These are phyloP conservation scores for Stramenopiles sp. DNA, from an alignment of 352 stramenopile genomes.

Conservation along the genomic window DNA sequence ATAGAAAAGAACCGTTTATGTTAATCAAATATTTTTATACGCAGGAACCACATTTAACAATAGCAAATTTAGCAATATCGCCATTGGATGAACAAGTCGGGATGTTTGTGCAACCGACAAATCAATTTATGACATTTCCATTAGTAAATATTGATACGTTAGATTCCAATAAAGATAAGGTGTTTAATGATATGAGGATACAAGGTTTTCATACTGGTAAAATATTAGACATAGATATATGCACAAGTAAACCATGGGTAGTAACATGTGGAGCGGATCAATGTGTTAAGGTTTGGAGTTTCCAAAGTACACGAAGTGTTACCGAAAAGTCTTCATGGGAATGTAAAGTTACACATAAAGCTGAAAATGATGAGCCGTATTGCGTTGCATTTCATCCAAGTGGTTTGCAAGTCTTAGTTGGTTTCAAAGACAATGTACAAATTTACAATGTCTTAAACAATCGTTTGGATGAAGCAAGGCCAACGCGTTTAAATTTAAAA, in stretches of 20 bases:
- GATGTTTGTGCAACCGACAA: too few relatives aligned
- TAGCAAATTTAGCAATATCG: conserved; percentile 43
- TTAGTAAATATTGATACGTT: too few relatives aligned
- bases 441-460: conserved; percentile 46
- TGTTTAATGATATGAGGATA: too few relatives aligned
- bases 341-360: too few relatives aligned
- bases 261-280: conserved; percentile 52
- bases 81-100: conserved; percentile 37
- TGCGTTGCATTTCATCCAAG: conserved; percentile 39
- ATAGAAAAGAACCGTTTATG: conserved; percentile 44
- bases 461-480: conserved; percentile 34
- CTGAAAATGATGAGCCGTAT: conserved; percentile 39
- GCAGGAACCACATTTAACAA: conserved; percentile 41
- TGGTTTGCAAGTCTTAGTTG: conserved; percentile 40
- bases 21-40: conserved; percentile 43
- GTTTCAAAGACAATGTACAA: conserved; percentile 48
- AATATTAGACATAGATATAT: conserved; percentile 47
- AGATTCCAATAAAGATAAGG: too few relatives aligned
- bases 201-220: conserved; percentile 37
- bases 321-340: conserved; percentile 32
- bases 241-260: conserved; percentile 50
- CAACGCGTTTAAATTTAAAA: conserved; percentile 43
- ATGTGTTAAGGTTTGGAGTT: conserved; percentile 64
- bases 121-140: too few relatives aligned
- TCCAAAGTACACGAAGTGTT: conserved; percentile 40